Evolutionary conservation across 805 yeast genomes (phyloP).

Genomic region (Wickerhamiella azyma): DNA sequence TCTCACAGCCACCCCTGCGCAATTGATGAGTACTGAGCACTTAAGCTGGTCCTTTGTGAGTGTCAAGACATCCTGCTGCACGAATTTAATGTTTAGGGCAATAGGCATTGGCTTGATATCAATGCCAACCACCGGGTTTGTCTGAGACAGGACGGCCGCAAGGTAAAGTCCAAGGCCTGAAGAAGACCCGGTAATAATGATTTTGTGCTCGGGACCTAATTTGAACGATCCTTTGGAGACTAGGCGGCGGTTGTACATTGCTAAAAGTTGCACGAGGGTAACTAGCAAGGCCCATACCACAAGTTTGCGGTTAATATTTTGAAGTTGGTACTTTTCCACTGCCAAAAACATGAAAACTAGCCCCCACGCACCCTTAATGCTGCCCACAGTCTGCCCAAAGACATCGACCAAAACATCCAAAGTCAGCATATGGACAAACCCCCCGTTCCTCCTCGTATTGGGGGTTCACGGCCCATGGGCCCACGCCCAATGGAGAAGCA

Average conservation of each 20-base stretch:
- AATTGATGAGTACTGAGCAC: conserved; percentile 65
- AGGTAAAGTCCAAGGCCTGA: conserved; percentile 20
- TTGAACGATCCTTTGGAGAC: conserved; percentile 1
- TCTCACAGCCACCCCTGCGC: conserved; percentile 66
- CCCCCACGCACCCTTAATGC: conserved; percentile 11
- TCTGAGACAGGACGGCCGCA: conserved; percentile 14
- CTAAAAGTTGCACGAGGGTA: background rate
- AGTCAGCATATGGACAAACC: conserved; percentile 1
- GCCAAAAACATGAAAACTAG: conserved; percentile 4
- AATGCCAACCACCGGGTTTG: conserved; percentile 11
- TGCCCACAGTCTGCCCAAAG: conserved; percentile 7
- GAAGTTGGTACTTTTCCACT: background rate
- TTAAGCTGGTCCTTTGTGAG: conserved; percentile 60
- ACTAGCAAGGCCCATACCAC: conserved; percentile 1
- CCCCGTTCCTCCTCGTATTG: background rate
- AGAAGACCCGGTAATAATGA: conserved; percentile 20
- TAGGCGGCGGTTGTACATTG: background rate
- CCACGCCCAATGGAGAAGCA: background rate
- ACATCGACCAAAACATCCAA: conserved; percentile 9
- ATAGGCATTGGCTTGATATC: conserved; percentile 14
- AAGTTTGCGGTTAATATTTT: background rate
- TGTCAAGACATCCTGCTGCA: conserved; percentile 28
- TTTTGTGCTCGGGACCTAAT: conserved; percentile 4
- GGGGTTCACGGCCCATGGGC: background rate
- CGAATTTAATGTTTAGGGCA: conserved; percentile 4